Percentiles rank a stretch among this genome's conserved stretches.
phyloP scores from a whole-genome alignment of 73 alveolate species.

The Paramecium sexaurelia region DNA sequence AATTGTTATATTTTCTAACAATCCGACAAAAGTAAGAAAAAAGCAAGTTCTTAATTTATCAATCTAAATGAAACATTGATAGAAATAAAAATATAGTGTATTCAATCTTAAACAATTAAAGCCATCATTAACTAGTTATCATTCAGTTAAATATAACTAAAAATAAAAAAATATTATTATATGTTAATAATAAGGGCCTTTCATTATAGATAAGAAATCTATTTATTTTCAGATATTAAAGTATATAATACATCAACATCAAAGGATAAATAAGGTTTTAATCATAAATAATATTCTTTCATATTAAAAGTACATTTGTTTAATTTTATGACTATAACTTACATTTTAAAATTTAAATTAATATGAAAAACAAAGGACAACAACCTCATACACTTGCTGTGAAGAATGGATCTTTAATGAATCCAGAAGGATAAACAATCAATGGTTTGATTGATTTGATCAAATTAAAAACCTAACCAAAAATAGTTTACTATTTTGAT shows the following conservation, averaged over 20 bases:
- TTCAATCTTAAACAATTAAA: no score
- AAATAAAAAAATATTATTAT: no score
- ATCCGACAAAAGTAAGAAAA: no score
- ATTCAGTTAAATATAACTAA: no score
- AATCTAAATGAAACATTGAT: no score
- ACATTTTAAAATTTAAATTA: not conserved
- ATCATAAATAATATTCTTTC: not conserved
- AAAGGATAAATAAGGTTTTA: not conserved
- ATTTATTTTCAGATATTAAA: not conserved
- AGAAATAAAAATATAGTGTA: no score
- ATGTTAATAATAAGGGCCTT: no score
- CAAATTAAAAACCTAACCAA: not conserved
- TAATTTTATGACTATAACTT: constrained; percentile 5
- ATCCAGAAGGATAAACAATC: not conserved
- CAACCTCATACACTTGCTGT: not conserved
- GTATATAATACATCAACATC: not conserved
- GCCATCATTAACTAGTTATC: no score
- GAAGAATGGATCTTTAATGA: not conserved
- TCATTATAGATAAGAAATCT: not conserved
- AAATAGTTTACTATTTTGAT: constrained; percentile 5
- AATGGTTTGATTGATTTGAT: constrained; percentile 30
- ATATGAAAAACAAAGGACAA: constrained; percentile 12
- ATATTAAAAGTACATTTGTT: not conserved
- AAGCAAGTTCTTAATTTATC: no score
- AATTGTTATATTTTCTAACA: no score